Evolutionary conservation across 1,284 basidiomycete species (phyloP).

Genomic region (Dichomitus squalens): DNA sequence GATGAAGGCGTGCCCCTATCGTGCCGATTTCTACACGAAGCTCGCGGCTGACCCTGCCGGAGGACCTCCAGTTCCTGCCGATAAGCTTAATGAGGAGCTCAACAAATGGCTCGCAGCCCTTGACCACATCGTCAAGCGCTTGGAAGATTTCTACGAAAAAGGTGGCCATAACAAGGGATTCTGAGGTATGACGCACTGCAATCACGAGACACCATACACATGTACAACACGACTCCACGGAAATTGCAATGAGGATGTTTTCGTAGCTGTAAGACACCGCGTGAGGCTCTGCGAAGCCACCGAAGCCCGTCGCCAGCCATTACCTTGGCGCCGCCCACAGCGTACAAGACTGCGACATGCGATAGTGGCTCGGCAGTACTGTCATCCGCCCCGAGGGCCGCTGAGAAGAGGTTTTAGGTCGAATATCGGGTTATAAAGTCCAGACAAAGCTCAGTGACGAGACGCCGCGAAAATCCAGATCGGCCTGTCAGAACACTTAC

Average conservation of each 20-base stretch:
- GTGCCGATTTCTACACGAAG: slow-evolving; percentile 88
- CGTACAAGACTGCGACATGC: not conserved
- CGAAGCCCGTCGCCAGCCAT: not conserved
- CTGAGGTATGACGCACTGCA: slow-evolving; percentile 29
- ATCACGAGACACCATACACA: slow-evolving; percentile 5
- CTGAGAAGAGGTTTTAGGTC: not conserved
- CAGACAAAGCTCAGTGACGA: not conserved
- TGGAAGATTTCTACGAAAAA: slow-evolving; percentile 75
- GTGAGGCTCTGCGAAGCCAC: not conserved
- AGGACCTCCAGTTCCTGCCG: slow-evolving; percentile 55
- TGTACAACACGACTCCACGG: slow-evolving; percentile 21
- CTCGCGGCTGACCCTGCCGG: slow-evolving; percentile 74
- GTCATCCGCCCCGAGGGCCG: not conserved
- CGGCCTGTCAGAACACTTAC: not conserved
- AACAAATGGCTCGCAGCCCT: slow-evolving; percentile 71
- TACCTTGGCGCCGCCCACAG: slow-evolving; percentile 4
- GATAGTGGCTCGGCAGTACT: not conserved
- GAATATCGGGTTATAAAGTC: not conserved
- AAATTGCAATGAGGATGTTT: slow-evolving; percentile 6
- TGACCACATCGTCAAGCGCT: slow-evolving; percentile 66
- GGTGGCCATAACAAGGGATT: slow-evolving; percentile 57
- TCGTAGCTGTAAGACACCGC: slow-evolving; percentile 9
- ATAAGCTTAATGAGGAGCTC: slow-evolving; percentile 72
- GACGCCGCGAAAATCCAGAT: slow-evolving; percentile 1
- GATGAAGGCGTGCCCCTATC: slow-evolving; percentile 96